phyloP scores from a whole-genome alignment of 2,329 filamentous ascomycete genomes.

The Colletotrichum lupini region DNA sequence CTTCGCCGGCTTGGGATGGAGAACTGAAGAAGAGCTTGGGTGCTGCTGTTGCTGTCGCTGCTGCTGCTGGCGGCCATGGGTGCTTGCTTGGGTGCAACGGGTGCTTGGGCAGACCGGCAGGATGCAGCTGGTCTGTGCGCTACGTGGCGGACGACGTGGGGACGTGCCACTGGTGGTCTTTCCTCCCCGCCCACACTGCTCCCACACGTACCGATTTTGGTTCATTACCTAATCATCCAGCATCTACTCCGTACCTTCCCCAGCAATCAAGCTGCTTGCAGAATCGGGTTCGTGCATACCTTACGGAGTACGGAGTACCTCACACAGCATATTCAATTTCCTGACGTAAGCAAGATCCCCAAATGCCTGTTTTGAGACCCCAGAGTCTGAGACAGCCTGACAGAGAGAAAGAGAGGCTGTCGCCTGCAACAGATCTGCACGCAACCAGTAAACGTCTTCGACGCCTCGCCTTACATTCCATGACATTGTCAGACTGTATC shows the following conservation, averaged over 20 bases:
- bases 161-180: slow-evolving; percentile 13
- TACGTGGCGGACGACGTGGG: slow-evolving; percentile 1
- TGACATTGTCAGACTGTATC: background rate
- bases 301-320: no score
- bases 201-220: background rate
- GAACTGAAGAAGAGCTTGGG: background rate
- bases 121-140: slow-evolving; percentile 11
- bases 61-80: background rate
- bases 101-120: slow-evolving; percentile 13
- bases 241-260: background rate
- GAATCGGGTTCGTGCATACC: background rate
- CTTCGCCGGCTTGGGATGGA: background rate
- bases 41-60: background rate
- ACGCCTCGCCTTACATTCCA: background rate
- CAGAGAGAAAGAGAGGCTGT: background rate
- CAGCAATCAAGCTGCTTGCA: slow-evolving; percentile 1
- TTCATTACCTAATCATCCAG: background rate
- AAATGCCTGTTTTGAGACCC: background rate
- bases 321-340: no score
- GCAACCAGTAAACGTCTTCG: background rate
- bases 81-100: background rate
- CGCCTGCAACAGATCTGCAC: background rate
- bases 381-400: background rate
- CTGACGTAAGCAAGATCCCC: slow-evolving; percentile 3
- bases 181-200: background rate